These are phyloP conservation scores for Picea abies DNA, from an alignment of 83 land plant species.

Conservation along the genomic window DNA sequence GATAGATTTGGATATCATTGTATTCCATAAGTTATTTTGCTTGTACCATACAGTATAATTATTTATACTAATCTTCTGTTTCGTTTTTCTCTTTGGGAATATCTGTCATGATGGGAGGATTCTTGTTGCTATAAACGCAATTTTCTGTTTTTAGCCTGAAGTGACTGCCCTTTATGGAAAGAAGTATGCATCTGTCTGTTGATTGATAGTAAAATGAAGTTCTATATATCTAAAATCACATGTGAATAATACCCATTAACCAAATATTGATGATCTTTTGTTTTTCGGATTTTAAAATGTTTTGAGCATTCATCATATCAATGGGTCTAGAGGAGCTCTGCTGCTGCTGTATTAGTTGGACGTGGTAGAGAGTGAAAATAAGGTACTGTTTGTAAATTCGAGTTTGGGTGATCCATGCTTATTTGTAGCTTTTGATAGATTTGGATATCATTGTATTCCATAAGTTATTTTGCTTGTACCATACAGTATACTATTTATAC, in stretches of 20 bases:
- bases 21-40: neutral
- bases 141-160: neutral
- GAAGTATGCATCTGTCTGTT: too few relatives aligned
- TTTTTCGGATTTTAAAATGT: too few relatives aligned
- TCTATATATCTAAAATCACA: too few relatives aligned
- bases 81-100: neutral
- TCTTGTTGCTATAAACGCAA: neutral
- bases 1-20: neutral
- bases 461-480: neutral
- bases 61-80: neutral
- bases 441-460: neutral
- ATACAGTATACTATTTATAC: neutral
- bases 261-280: too few relatives aligned
- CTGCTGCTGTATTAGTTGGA: neutral
- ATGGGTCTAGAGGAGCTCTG: neutral
- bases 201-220: too few relatives aligned
- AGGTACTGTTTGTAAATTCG: neutral
- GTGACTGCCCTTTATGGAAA: neutral
- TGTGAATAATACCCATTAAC: too few relatives aligned
- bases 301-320: too few relatives aligned
- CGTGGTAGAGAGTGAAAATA: neutral
- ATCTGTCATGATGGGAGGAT: neutral
- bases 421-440: conserved; percentile 1
- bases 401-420: conserved; percentile 5
- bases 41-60: neutral